phyloP scores from a whole-genome alignment of 805 yeast species.

The Barnettozyma sp. region DNA sequence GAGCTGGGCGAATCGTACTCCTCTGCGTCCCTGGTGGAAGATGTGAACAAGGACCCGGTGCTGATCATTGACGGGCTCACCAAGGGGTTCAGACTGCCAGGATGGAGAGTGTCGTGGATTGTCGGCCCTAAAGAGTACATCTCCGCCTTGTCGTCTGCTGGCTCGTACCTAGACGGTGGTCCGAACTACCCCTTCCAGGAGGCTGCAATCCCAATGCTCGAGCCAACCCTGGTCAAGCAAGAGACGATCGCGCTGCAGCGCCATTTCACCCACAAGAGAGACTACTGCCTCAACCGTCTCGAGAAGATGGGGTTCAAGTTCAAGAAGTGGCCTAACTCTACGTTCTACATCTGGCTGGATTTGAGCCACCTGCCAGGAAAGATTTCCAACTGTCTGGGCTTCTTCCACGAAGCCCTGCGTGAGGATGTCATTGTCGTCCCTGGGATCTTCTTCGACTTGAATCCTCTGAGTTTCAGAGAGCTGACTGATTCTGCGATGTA shows the following conservation, averaged over 20 bases:
- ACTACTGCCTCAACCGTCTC: constrained; percentile 43
- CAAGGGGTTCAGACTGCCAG: constrained; percentile 55
- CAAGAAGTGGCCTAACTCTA: constrained; percentile 46
- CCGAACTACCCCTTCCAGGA: constrained; percentile 55
- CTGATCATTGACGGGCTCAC: constrained; percentile 54
- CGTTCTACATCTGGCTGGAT: constrained; percentile 56
- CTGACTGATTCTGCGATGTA: constrained; percentile 54
- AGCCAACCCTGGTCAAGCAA: constrained; percentile 40
- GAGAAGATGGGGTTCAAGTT: constrained; percentile 48
- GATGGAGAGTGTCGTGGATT: constrained; percentile 61
- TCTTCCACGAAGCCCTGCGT: constrained; percentile 56
- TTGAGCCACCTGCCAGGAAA: constrained; percentile 49
- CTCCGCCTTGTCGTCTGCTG: constrained; percentile 48
- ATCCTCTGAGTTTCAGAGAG: constrained; percentile 42
- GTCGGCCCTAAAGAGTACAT: constrained; percentile 57
- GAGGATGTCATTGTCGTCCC: constrained; percentile 56
- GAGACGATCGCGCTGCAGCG: constrained; percentile 53
- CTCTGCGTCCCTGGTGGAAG: constrained; percentile 44
- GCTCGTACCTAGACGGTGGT: constrained; percentile 56
- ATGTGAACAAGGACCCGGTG: constrained; percentile 53
- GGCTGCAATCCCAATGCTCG: constrained; percentile 48
- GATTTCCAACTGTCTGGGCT: constrained; percentile 50
- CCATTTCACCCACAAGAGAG: constrained; percentile 52
- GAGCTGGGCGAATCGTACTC: constrained; percentile 47
- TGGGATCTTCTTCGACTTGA: constrained; percentile 54